These are phyloP conservation scores for Sporothrix dimorphospora DNA, from an alignment of 2,329 filamentous ascomycete species.

Conservation along the genomic window DNA sequence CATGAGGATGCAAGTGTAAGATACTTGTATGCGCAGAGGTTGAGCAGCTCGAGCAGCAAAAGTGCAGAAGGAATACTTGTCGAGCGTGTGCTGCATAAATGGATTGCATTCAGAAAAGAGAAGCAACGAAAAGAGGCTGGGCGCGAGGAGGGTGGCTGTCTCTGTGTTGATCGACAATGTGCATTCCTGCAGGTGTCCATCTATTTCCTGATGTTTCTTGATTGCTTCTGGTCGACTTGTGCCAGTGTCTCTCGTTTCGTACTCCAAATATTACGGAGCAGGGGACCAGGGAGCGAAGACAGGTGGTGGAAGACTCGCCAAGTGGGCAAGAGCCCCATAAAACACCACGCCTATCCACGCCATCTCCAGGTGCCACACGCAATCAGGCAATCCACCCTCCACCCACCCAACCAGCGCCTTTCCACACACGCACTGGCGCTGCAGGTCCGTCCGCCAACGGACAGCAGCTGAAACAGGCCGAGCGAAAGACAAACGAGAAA, in stretches of 20 bases:
- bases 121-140: background rate
- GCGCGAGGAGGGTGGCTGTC: background rate
- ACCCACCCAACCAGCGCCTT: background rate
- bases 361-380: background rate
- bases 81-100: no score
- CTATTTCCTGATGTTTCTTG: background rate
- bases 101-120: no score
- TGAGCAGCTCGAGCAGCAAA: no score
- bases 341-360: background rate
- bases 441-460: constrained; percentile 5
- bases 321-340: constrained; percentile 1
- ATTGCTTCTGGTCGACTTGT: background rate
- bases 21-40: no score
- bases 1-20: no score
- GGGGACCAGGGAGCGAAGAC: no score
- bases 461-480: constrained; percentile 3
- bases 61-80: no score
- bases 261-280: background rate
- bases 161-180: background rate
- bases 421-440: background rate
- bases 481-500: background rate
- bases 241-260: background rate
- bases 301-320: background rate
- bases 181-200: background rate
- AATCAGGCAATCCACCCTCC: no score